phyloP scores from a whole-genome alignment of 192 early-diverging fungal species.

The Oehlia diaphana region DNA sequence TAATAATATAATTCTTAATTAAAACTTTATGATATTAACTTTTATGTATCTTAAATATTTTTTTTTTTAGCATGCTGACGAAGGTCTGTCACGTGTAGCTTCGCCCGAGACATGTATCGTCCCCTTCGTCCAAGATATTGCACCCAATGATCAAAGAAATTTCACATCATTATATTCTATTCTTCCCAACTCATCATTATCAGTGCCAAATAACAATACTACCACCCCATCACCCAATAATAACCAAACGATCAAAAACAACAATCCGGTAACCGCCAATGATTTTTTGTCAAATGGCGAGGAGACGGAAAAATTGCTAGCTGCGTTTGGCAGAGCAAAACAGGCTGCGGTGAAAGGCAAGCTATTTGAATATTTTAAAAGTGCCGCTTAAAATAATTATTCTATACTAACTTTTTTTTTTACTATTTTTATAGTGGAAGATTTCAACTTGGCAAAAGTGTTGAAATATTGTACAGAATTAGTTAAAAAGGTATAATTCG shows the following conservation, averaged over 20 bases:
- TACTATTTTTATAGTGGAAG: constrained; percentile 47
- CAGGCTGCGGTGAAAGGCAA: constrained; percentile 56
- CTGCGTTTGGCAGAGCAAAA: constrained; percentile 51
- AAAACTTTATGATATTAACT: not conserved
- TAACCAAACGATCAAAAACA: not conserved
- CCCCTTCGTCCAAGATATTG: constrained; percentile 16
- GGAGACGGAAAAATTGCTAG: constrained; percentile 31
- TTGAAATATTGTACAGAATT: constrained; percentile 56
- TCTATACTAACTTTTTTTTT: constrained; percentile 20
- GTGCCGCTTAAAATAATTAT: not conserved
- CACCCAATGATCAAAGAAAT: constrained; percentile 8
- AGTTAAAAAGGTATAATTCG: constrained; percentile 43
- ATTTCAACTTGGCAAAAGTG: constrained; percentile 62
- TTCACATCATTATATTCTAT: constrained; percentile 18
- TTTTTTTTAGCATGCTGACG: constrained; percentile 25
- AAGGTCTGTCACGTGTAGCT: constrained; percentile 25
- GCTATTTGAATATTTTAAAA: constrained; percentile 31
- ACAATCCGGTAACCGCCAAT: not conserved
- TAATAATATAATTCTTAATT: not conserved
- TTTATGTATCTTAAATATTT: not conserved
- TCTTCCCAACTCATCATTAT: constrained; percentile 4
- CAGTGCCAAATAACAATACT: not conserved
- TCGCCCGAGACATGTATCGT: constrained; percentile 28
- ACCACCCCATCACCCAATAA: not conserved
- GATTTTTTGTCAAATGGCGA: constrained; percentile 13